Conservation (phyloP, 768 basidiomycete species). For the Mycena crocata region DNA sequence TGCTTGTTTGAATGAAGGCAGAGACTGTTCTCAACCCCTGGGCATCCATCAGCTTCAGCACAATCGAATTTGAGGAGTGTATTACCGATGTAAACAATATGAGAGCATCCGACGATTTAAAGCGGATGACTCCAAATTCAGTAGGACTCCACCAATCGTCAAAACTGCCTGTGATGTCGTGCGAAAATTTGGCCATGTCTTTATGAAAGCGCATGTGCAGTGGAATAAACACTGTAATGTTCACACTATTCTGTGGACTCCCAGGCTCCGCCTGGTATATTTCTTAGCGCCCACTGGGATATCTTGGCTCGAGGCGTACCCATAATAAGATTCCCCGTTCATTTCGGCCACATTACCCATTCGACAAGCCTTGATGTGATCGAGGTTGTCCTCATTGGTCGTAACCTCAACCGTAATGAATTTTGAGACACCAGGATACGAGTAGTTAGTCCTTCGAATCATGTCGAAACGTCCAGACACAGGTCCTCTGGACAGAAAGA, state of each 20-base stretch:
- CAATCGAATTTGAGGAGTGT: background rate
- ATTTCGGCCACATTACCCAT: slow-evolving; percentile 10
- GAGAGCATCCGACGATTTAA: slow-evolving; percentile 9
- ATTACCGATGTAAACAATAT: background rate
- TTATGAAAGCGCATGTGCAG: background rate
- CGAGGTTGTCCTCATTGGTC: background rate
- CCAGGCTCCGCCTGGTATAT: background rate
- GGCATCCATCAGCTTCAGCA: background rate
- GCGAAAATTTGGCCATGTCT: slow-evolving; percentile 7
- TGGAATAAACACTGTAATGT: slow-evolving; percentile 7
- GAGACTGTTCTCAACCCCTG: background rate
- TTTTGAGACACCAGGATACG: background rate
- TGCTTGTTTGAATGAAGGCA: slow-evolving; percentile 13
- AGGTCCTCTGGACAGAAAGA: slow-evolving; percentile 7
- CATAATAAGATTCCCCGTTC: slow-evolving; percentile 11
- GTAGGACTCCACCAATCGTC: slow-evolving; percentile 20
- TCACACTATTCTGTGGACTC: background rate
- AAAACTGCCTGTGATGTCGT: slow-evolving; percentile 1
- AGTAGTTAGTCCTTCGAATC: slow-evolving; percentile 13
- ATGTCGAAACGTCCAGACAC: slow-evolving; percentile 6
- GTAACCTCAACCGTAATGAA: slow-evolving; percentile 6
- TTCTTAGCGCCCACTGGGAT: too few relatives aligned
- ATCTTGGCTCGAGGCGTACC: background rate
- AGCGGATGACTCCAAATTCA: slow-evolving; percentile 6
- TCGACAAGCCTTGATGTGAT: slow-evolving; percentile 4